Conservation (phyloP, 1,284 basidiomycete genomes). For the Boletus albobrunnescens region DNA sequence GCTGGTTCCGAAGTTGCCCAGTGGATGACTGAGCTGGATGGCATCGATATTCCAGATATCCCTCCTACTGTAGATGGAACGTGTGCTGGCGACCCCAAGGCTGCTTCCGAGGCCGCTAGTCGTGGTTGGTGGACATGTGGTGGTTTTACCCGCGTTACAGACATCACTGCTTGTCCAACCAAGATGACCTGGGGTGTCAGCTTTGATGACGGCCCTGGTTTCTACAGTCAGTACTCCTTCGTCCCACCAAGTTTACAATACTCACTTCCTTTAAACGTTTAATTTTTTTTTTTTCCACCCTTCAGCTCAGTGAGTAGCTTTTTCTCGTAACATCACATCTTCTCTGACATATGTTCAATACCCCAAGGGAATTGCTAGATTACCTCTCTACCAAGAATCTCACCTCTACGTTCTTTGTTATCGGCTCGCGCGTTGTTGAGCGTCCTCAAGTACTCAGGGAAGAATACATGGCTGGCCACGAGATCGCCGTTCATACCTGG, state of each 20-base stretch:
- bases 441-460: constrained; percentile 73
- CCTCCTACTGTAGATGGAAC: constrained; percentile 61
- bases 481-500: constrained; percentile 79
- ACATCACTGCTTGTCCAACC: constrained; percentile 74
- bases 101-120: constrained; percentile 53
- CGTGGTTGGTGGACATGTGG: constrained; percentile 90
- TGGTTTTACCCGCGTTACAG: constrained; percentile 63
- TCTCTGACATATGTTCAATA: constrained; percentile 26
- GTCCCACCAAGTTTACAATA: neutral
- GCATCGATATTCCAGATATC: constrained; percentile 64
- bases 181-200: constrained; percentile 80
- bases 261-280: neutral
- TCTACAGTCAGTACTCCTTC: constrained; percentile 58
- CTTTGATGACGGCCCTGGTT: constrained; percentile 83
- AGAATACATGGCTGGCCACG: constrained; percentile 84
- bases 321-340: constrained; percentile 20
- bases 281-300: neutral
- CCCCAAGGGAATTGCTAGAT: constrained; percentile 52
- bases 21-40: constrained; percentile 78
- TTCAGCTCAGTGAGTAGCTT: constrained; percentile 43
- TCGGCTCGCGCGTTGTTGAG: constrained; percentile 86
- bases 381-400: constrained; percentile 67
- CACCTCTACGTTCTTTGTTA: constrained; percentile 86
- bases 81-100: constrained; percentile 55
- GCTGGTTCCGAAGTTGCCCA: constrained; percentile 59